These are phyloP conservation scores for Mycothermus thermophilus DNA, from an alignment of 495 filamentous ascomycete genomes.

Conservation along the genomic window DNA sequence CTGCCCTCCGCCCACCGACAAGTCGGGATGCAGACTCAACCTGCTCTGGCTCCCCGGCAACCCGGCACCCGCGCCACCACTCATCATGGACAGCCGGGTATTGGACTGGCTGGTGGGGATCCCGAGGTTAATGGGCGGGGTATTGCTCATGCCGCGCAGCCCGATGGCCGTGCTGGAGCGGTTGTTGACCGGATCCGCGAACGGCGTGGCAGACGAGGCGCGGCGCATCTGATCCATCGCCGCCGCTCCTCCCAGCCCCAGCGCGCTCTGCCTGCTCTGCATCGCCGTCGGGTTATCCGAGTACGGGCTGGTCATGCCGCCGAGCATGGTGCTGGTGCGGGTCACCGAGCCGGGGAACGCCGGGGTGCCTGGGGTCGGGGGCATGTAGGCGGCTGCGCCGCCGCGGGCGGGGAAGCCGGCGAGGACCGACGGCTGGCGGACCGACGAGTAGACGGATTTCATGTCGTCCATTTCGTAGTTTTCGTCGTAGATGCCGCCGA, in stretches of 20 bases:
- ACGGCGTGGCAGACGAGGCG: slow-evolving; percentile 29
- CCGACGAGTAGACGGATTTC: slow-evolving; percentile 88
- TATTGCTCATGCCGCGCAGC: slow-evolving; percentile 26
- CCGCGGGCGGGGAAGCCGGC: slow-evolving; percentile 66
- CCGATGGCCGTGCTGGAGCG: slow-evolving; percentile 15
- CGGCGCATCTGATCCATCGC: slow-evolving; percentile 28
- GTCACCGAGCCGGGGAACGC: slow-evolving; percentile 28
- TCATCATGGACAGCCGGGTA: slow-evolving; percentile 26
- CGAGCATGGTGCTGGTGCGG: background rate
- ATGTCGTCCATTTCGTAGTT: slow-evolving; percentile 94
- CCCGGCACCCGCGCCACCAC: slow-evolving; percentile 23
- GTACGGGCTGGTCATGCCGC: slow-evolving; percentile 28
- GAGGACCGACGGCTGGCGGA: slow-evolving; percentile 83
- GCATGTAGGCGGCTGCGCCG: slow-evolving; percentile 48
- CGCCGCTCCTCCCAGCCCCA: slow-evolving; percentile 34
- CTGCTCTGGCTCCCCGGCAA: slow-evolving; percentile 23
- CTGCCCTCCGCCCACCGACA: slow-evolving; percentile 48
- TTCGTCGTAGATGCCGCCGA: slow-evolving; percentile 45
- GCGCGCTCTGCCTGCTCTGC: slow-evolving; percentile 34
- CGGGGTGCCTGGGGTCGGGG: slow-evolving; percentile 57
- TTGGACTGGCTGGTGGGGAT: slow-evolving; percentile 20
- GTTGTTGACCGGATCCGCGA: slow-evolving; percentile 29
- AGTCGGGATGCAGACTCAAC: slow-evolving; percentile 26
- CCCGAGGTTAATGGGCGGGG: slow-evolving; percentile 31
- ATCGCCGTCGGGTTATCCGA: slow-evolving; percentile 24